Conservation (phyloP, 805 yeast genomes). For the Yarrowia divulgata region DNA sequence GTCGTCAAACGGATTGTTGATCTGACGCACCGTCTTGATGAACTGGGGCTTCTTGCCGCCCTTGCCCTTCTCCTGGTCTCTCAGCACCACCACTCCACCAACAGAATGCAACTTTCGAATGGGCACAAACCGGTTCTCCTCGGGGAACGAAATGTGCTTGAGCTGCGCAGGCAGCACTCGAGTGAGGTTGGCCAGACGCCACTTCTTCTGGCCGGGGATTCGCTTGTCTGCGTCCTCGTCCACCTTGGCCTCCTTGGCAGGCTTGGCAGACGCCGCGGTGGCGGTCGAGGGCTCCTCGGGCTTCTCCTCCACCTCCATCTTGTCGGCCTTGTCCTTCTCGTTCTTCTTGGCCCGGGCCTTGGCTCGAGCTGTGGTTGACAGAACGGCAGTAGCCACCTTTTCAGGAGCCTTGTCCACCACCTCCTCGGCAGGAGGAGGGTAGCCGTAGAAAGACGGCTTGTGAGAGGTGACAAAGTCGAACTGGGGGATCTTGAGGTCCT, state of each 20-base stretch:
- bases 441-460: constrained; percentile 78
- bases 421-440: constrained; percentile 88
- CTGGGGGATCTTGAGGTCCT: constrained; percentile 85
- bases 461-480: constrained; percentile 82
- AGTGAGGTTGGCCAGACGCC: constrained; percentile 76
- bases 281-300: constrained; percentile 45
- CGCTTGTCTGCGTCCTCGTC: constrained; percentile 45
- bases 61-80: constrained; percentile 45
- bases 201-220: constrained; percentile 50
- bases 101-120: constrained; percentile 74
- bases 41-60: constrained; percentile 58
- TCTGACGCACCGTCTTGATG: constrained; percentile 85
- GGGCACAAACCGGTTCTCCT: constrained; percentile 80
- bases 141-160: constrained; percentile 77
- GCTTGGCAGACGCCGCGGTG: constrained; percentile 40
- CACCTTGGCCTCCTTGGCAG: constrained; percentile 44
- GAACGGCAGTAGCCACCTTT: constrained; percentile 88
- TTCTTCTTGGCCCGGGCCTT: constrained; percentile 84
- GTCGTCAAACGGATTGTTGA: constrained; percentile 81
- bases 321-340: constrained; percentile 45
- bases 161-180: constrained; percentile 91
- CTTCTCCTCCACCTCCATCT: constrained; percentile 43
- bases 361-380: constrained; percentile 93
- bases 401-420: constrained; percentile 83
- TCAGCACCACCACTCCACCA: constrained; percentile 50